phyloP scores from a whole-genome alignment of 768 basidiomycete genomes.

The Leucocoprinus sp. region DNA sequence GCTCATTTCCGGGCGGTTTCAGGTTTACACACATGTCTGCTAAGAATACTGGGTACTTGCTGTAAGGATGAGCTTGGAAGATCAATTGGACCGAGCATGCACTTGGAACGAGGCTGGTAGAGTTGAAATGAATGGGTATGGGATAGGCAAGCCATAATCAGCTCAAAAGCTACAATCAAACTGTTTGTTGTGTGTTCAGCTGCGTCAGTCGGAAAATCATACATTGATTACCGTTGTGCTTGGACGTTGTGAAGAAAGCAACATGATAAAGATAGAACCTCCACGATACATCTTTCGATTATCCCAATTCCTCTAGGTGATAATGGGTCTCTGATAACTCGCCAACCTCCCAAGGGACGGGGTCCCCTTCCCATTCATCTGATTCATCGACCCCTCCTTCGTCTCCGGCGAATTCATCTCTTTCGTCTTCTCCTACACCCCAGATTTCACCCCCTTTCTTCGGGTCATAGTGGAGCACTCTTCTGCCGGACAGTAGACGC shows the following conservation, averaged over 20 bases:
- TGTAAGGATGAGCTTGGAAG: conserved; percentile 6
- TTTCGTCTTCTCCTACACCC: conserved; percentile 54
- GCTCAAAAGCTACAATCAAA: not conserved
- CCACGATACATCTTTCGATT: not conserved
- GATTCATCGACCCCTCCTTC: conserved; percentile 31
- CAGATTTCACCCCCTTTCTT: conserved; percentile 65
- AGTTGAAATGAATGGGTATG: conserved; percentile 7
- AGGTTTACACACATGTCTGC: conserved; percentile 3
- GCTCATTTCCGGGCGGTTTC: conserved; percentile 8
- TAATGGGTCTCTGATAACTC: conserved; percentile 42
- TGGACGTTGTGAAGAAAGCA: no score
- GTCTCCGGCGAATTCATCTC: conserved; percentile 7
- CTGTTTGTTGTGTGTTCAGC: no score
- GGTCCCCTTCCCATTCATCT: conserved; percentile 77
- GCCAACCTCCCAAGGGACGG: conserved; percentile 74
- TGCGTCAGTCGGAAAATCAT: no score
- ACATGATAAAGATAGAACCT: not conserved
- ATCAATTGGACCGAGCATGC: conserved; percentile 5
- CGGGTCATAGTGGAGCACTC: conserved; percentile 50
- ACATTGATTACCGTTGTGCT: no score
- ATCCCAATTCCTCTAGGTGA: conserved; percentile 6
- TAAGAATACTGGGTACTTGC: conserved; percentile 8
- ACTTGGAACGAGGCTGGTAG: conserved; percentile 20
- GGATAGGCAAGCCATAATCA: not conserved
- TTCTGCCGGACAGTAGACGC: conserved; percentile 50